Base-by-base conservation (phyloP, 2,329 filamentous ascomycete species). In the Beauveria sp. region DNA sequence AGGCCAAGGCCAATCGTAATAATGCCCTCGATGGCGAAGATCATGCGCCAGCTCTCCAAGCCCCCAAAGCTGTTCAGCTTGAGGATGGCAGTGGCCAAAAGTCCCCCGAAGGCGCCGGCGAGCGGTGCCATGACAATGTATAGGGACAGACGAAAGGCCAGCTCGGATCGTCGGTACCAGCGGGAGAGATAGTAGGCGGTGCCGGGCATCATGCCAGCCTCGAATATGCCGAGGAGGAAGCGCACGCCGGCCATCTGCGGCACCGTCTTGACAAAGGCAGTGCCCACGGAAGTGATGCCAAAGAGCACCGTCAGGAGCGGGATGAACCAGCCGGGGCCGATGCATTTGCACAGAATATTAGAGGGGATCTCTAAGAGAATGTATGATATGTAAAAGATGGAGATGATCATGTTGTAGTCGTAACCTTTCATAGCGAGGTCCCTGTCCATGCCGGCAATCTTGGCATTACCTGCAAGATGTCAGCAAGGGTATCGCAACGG, bases 261-360 rank as follows among this genome's bases (percentile, higher is more conserved):
- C 22, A 82, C 77, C 60, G 80, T 78, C 34, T 83, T 67, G 10
- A 88, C 85, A 64, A 88, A 90, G 0, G 83, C 88, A 0, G 85
- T 90, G 43, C 80, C 81, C 6, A 91, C 73, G 0, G 86, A 89
- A 50, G 76, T 77, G 50, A 85, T 75, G 6, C 86, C 88, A 65
- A 90, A 91, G 46, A 79, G 76, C 1, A 90, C 73, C 0, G 85
- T 82, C 37, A 81, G 83, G 4, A 76, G 69, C 0, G 88, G 88
- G 20, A 91, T 79, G 69, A 86, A 91, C 85, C 85, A 90, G 41
- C 86, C 87, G 0, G 88, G 88, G 0, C 88, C 88, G 5, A 90
- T 75, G 76, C 79, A 85, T 71, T 91, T 91, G 77, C 87, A 90
- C 20, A 78, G 71, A 62, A 91, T 79, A 64, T 85, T 91, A 60